Percentiles rank a stretch among this genome's conserved stretches.
phyloP scores from a whole-genome alignment of 225 moss, liverwort and hornwort genomes.

The Physcomitrium patens region DNA sequence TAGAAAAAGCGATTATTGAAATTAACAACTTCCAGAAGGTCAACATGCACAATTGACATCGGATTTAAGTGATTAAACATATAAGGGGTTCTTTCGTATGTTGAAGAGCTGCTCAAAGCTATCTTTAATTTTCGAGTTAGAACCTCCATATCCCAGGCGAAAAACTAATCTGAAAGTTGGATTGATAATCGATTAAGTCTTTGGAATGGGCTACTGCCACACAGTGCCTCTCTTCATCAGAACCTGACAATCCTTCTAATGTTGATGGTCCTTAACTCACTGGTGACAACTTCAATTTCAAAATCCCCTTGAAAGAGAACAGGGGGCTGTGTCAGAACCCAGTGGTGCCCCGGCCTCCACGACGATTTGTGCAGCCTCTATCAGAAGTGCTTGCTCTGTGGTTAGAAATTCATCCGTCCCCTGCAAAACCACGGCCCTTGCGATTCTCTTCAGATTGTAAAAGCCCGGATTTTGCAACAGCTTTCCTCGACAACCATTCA shows the following conservation, averaged over 20 bases:
- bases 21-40: not conserved
- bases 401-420: slow-evolving; percentile 58
- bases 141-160: not conserved
- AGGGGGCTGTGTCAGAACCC: slow-evolving; percentile 47
- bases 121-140: not conserved
- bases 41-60: not conserved
- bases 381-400: slow-evolving; percentile 68
- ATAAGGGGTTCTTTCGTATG: slow-evolving; percentile 1
- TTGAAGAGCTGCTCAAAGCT: not conserved
- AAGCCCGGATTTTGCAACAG: not conserved
- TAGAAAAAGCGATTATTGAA: not conserved
- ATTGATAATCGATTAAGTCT: not conserved
- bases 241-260: not conserved
- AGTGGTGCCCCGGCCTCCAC: slow-evolving; percentile 61
- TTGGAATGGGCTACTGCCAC: not conserved
- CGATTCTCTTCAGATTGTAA: not conserved
- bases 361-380: slow-evolving; percentile 71
- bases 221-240: not conserved
- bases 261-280: not conserved
- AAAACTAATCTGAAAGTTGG: not conserved
- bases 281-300: not conserved
- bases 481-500: not conserved
- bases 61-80: not conserved
- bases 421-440: slow-evolving; percentile 23
- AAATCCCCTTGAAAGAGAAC: slow-evolving; percentile 7